Evolutionary conservation across 2,329 filamentous ascomycete genomes (phyloP), one percentile per base, ranked within the genome.

Genomic region (Pyrenochaeta sp.): DNA sequence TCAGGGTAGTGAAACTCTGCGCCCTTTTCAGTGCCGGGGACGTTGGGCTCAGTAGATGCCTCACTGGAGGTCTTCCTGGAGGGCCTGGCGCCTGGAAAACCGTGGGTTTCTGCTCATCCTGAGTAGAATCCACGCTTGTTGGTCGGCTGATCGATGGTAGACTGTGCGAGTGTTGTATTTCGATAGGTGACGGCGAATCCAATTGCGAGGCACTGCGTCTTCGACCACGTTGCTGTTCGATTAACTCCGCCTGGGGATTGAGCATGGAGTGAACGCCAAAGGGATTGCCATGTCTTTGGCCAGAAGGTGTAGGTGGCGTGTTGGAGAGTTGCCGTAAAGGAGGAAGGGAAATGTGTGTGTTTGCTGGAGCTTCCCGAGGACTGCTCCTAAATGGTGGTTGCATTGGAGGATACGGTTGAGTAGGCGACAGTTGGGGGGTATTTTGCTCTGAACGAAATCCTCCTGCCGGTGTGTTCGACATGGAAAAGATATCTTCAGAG

Each of bases 41-140:
- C 62, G 83, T 81, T 0, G 87, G 85, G 10, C 84, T 87, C 59
- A 88, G 69, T n/a, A 86, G 82, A 34, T 83, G 82, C 62, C 86
- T 79, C 53, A 77, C 47, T 44, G 68, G 60, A 37, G 68, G 69
- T 28, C 65, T 66, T 39, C 66, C 64, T 30, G 69, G 69, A 6
- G 66, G 69, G 34, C 66, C 64, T 30, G 69, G 69, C 4, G 66
- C 68, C 40, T 64, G 72, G 54, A 69, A 76, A 19, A 54, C 67
- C 54, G 68, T 68, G 15, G 53, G 61, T n/a, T 62, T 56, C 12
- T 61, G 60, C 0, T 74, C 73, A 8, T 68, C 71, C 25, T 68
- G 67, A 0, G 62, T 69, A 2, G 73, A 76, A 46, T 75, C 74
- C 1, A 75, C 72, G 47, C 75, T 77, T 2, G 69, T 65, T 8